These are phyloP conservation scores for Isatis tinctoria DNA, from an alignment of 345 rosid genomes.

Conservation along the genomic window DNA sequence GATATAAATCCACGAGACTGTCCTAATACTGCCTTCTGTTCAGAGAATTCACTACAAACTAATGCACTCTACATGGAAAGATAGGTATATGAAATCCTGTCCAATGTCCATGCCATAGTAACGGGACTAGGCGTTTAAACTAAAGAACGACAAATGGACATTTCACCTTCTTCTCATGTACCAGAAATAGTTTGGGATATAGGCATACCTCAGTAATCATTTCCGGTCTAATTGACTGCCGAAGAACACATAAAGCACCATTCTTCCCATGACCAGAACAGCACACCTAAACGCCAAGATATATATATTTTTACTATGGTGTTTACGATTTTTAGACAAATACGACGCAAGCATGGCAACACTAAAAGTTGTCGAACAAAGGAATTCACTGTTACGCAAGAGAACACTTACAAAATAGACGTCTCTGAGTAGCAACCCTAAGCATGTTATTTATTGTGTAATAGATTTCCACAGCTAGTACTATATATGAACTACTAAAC, in stretches of 20 bases:
- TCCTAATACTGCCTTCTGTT: conserved; percentile 7
- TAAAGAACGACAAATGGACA: neutral
- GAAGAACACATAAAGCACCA: conserved; percentile 81
- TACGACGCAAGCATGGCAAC: conserved; percentile 10
- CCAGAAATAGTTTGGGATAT: conserved; percentile 3
- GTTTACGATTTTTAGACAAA: conserved; percentile 2
- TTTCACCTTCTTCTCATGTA: conserved; percentile 3
- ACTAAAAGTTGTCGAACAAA: conserved; percentile 5
- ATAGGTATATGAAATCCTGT: neutral
- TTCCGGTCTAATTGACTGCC: conserved; percentile 97
- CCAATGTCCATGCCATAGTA: neutral
- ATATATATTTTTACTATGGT: conserved; percentile 10
- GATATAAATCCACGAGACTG: conserved; percentile 6
- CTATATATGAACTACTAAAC: conserved; percentile 9
- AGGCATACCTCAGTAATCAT: conserved; percentile 79
- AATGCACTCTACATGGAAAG: conserved; percentile 2
- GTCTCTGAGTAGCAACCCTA: neutral
- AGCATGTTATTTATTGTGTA: neutral
- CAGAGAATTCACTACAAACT: conserved; percentile 13
- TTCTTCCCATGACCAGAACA: conserved; percentile 99
- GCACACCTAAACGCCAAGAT: conserved; percentile 61
- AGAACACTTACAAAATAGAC: neutral
- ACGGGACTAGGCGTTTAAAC: neutral
- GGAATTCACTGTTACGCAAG: neutral
- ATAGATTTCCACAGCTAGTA: conserved; percentile 3